Evolutionary conservation across 768 basidiomycete species (phyloP), one percentile per base, ranked within the genome.

Genomic region (Tremella mesenterica): DNA sequence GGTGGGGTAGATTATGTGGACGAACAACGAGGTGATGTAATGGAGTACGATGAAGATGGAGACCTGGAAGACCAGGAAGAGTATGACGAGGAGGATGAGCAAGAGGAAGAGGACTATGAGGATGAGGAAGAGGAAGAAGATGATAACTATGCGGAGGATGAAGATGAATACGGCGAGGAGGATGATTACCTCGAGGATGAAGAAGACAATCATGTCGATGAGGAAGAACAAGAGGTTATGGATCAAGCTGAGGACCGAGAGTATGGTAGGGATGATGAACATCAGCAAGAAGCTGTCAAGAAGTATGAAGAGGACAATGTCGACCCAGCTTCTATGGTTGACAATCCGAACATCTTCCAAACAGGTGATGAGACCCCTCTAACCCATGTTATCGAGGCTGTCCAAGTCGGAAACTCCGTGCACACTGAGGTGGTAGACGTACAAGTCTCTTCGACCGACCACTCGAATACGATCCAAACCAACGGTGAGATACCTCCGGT

Each of bases 101-200:
- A n/a, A 34, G 33, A 10, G 10, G 12, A 34, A 31, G 8, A 46
- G 31, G 23, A 14, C 29, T 31, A 30, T 13, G 45, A 52, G 21
- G 46, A 56, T 21, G 38, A 53, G 16, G 28, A 31, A 20, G 48
- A 54, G 28, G 43, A 51, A 12, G 23, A 50, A 31, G 25, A 29
- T 16, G 51, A 46, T n/a, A 21, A 30, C 20, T 4, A 25, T 13
- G 52, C n/a, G 38, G 4, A 4, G 38, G 14, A 18, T 23, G 4
- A n/a, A 34, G 33, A 10, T 34, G 12, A 34, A 31, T 12, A 46
- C 43, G 23, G 16, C 29, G 44, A 30, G 13, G 45, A 52, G 21
- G 46, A 56, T 21, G 38, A 53, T 13, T 34, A 31, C 23, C 9
- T 8, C 27, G 48, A 54, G 28, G 43, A 51, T 10, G 23, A 50